Conservation (phyloP, 345 rosid species). For the Anastatica hierochuntica region DNA sequence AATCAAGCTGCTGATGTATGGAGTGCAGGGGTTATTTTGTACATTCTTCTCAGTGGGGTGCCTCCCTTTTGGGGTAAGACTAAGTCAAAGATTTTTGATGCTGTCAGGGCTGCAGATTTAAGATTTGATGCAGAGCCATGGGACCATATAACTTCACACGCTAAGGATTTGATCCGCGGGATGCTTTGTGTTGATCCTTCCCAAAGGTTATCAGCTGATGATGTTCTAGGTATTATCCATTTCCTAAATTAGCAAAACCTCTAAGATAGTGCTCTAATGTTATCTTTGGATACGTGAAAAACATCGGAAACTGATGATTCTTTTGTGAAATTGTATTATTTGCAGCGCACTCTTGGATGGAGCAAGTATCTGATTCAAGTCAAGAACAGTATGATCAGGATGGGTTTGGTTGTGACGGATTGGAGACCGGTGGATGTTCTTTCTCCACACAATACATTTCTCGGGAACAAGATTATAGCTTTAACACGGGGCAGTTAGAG, state of each 20-base stretch:
- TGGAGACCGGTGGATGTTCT: slow-evolving; percentile 35
- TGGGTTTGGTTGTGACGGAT: slow-evolving; percentile 23
- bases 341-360: slow-evolving; percentile 73
- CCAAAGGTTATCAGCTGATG: slow-evolving; percentile 51
- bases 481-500: slow-evolving; percentile 27
- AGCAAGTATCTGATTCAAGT: slow-evolving; percentile 27
- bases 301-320: no score
- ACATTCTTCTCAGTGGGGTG: no score
- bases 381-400: slow-evolving; percentile 30
- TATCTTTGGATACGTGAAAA: no score
- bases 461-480: slow-evolving; percentile 53
- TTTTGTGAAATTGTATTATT: no score
- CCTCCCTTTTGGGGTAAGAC: slow-evolving; percentile 57
- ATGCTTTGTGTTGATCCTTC: slow-evolving; percentile 71
- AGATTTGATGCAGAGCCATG: slow-evolving; percentile 57
- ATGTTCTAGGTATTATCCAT: slow-evolving; percentile 57
- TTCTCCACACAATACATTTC: slow-evolving; percentile 30
- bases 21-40: no score
- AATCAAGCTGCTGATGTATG: slow-evolving; percentile 57
- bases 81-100: slow-evolving; percentile 69
- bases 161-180: slow-evolving; percentile 51
- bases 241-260: no score
- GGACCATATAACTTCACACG: slow-evolving; percentile 52
- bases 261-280: no score
- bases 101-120: slow-evolving; percentile 72